Base-by-base conservation (phyloP, 495 filamentous ascomycete genomes). In the Penicillium odoratum region DNA sequence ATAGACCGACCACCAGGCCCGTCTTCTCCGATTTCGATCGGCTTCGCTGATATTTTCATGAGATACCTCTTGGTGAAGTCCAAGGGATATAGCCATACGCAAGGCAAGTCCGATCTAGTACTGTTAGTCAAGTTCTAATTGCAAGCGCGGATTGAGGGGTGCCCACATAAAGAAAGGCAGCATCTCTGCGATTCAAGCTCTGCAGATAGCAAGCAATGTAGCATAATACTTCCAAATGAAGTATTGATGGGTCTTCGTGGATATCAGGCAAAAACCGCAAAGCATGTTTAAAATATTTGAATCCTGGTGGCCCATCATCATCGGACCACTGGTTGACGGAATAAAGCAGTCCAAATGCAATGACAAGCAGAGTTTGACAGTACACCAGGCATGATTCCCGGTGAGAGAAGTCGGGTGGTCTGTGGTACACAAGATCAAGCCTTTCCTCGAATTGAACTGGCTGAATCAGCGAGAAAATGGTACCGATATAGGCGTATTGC, bases 181-280 rank as follows among this genome's bases (percentile, higher is more conserved):
- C 74, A 61, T 81, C 76, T 10, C 75, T 66, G 5, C 77, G 67
- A 56, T 82, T 82, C 26, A 82, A 66, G 50, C 78, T 81, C 62
- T 81, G 78, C 71, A 81, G 74, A 49, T 79, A 81, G 58, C 81
- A 79, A n/a, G 76, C 80, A 4, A 79, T 71, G 52, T 81, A 77
- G 30, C 77, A 76, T 1, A 82, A 60, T 0, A 78, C 77, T 59
- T 82, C 80, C 16, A 81, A 76, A 48, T 78, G 80, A 29, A 78
- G 69, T 10, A 82, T 76, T 0, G 77, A 81, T 1, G 76, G 77
- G 26, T 79, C 73, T 57, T 82, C 80, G 58, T 80, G 75, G 7
- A 78, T 71, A 45, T 81, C 77, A 11, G 78, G 78, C 10, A 82
- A 64, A 15, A 81, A 75, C 16, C 76, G 69, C 29, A 81, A 45